Evolutionary conservation across 2,329 filamentous ascomycete genomes (phyloP), one percentile per base, ranked within the genome.

Genomic region (Alternaria sp.): DNA sequence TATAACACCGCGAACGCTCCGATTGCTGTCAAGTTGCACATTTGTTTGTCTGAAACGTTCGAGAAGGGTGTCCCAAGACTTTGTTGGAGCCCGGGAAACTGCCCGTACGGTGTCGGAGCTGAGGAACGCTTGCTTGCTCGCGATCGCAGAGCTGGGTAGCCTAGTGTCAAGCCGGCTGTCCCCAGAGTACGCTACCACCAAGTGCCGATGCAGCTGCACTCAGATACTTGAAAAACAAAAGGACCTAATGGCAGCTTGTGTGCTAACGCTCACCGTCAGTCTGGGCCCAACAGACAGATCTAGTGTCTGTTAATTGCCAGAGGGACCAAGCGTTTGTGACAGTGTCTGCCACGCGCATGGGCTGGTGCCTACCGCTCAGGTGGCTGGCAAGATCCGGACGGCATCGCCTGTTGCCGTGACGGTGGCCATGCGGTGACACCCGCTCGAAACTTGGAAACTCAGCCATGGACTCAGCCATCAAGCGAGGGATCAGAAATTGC

Each of bases 21-120:
- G 54, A 58, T 47, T 58, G 10, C 21, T 17, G 30, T 44, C 52
- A 47, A 15, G 54, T 58, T 46, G 32, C 40, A 43, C 23, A 52
- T 19, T 43, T 49, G 49, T 61, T 51, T 53, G 59, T 44, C 36
- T 57, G 59, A 61, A 61, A 61, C 59, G 17, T n/a, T 58, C n/a
- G 21, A 58, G 40, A 44, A 49, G 32, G 26, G n/a, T 30, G 46
- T 47, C 51, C 47, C 49, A 36, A 25, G 49, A 21, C 32, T 40
- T n/a, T 40, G 49, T 36, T 32, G n/a, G 30, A 52, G 28, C 28
- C 36, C 19, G 49, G 49, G 19, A 52, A 52, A 52, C 17, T 51
- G n/a, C 13, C 25, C 46, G 21, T 44, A 36, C 25, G 32, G 28
- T 26, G 23, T 26, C 21, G 45, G 28, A 12, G 28, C 30, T 50